Evolutionary conservation across 108 stramenopile genomes (phyloP).

Genomic region (Licmophora abbreviata): DNA sequence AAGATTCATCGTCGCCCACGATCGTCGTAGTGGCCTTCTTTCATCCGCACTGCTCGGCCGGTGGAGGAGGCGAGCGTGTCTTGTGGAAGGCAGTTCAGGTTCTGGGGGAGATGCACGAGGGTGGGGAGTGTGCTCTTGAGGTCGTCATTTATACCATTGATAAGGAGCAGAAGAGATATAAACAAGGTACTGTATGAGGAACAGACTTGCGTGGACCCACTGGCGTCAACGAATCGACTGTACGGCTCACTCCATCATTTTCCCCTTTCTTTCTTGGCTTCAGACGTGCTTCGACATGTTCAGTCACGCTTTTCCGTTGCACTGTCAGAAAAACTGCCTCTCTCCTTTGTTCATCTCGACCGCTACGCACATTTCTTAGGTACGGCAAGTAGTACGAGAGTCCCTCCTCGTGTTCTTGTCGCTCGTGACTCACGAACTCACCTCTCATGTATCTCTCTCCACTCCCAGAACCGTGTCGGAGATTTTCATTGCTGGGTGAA

Average conservation of each 20-base stretch:
- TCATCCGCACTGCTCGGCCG: constrained; percentile 79
- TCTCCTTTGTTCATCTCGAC: constrained; percentile 53
- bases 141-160: constrained; percentile 88
- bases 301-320: constrained; percentile 30
- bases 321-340: constrained; percentile 15
- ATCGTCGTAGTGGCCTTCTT: constrained; percentile 58
- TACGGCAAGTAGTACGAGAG: background rate
- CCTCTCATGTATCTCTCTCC: background rate
- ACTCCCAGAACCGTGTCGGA: background rate
- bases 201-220: too few relatives aligned
- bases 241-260: too few relatives aligned
- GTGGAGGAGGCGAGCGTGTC: constrained; percentile 98
- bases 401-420: background rate
- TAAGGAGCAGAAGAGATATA: constrained; percentile 24
- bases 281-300: constrained; percentile 31
- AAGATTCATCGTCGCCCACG: too few relatives aligned
- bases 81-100: constrained; percentile 89
- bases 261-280: too few relatives aligned
- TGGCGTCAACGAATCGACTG: too few relatives aligned
- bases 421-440: background rate
- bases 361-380: constrained; percentile 3
- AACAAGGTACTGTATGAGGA: constrained; percentile 15
- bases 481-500: constrained; percentile 83
- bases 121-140: constrained; percentile 10
- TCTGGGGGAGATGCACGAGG: constrained; percentile 41